phyloP scores from a whole-genome alignment of 768 basidiomycete genomes.

The Hypsizygus marmoreus region DNA sequence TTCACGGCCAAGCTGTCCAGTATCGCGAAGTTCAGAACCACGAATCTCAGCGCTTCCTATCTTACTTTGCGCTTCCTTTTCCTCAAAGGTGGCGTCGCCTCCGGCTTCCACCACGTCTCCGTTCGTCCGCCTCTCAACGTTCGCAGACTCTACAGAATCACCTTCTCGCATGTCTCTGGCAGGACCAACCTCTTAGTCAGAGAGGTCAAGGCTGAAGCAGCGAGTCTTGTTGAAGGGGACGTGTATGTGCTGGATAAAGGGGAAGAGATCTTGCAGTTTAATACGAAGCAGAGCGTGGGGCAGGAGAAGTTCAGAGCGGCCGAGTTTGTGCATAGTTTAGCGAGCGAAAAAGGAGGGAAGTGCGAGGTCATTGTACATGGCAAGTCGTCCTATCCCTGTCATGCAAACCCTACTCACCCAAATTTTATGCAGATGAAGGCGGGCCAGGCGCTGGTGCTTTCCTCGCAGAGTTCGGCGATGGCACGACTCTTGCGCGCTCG shows the following conservation, averaged over 20 bases:
- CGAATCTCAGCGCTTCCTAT: constrained; percentile 53
- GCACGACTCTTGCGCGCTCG: constrained; percentile 21
- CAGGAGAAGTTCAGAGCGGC: constrained; percentile 64
- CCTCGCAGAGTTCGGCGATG: constrained; percentile 47
- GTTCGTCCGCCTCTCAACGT: constrained; percentile 43
- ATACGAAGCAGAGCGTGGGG: constrained; percentile 54
- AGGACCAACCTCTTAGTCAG: constrained; percentile 42
- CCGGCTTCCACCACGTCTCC: constrained; percentile 53
- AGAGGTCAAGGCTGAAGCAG: constrained; percentile 45
- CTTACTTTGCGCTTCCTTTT: constrained; percentile 51
- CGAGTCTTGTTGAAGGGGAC: constrained; percentile 54
- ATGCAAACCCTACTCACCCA: background rate
- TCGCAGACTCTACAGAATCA: constrained; percentile 54
- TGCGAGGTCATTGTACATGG: constrained; percentile 53
- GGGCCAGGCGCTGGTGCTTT: constrained; percentile 47
- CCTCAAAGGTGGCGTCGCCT: constrained; percentile 50
- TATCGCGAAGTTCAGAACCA: constrained; percentile 63
- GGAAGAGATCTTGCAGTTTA: constrained; percentile 51
- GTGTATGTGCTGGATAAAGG: constrained; percentile 66
- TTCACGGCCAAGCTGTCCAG: constrained; percentile 57
- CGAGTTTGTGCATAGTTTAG: constrained; percentile 54
- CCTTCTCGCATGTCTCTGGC: constrained; percentile 29
- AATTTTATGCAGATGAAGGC: constrained; percentile 48
- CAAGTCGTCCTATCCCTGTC: constrained; percentile 22
- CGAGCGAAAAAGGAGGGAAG: constrained; percentile 40